Evolutionary conservation across 2,329 filamentous ascomycete genomes (phyloP), one percentile per base, ranked within the genome.

Genomic region (Hymenoscyphus infarciens): DNA sequence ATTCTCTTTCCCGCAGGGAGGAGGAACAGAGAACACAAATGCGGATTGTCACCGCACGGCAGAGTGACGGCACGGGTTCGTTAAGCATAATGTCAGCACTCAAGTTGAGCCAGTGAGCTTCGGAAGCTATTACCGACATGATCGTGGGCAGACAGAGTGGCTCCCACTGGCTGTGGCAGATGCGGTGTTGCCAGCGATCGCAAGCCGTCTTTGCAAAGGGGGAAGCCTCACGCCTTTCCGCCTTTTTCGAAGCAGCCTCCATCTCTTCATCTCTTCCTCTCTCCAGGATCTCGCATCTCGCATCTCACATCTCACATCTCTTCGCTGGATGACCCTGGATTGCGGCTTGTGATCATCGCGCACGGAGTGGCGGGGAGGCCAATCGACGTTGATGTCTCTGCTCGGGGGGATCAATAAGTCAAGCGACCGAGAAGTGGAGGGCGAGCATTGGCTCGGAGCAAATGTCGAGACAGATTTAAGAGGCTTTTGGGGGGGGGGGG

Each of bases 81-180:
- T 63, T 63, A 63, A 63, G 61, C 57, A 60, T 63, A 63, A 63
- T 63, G 61, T 63, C 39, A 62, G 61, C 58, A 22, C 8, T 4
- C 10, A 35, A 3, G n/a, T 10, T 19, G 19, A 49, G 19, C 42
- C 42, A 49, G 42, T 49, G 8, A 59, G 57, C 39, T 16, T 58
- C 35, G 5, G 29, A 6, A 19, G 19, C 42, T 49, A 22, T 22
- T 49, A 25, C 42, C 42, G n/a, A 49, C 42, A 49, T 49, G 42
- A 49, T 19, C n/a, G 42, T 22, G 54, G 25, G 33, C 33, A 35
- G 10, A 35, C 10, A 35, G 33, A 35, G 29, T 56, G 54, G 54
- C 27, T 19, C 11, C 10, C 25, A 56, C 35, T 35, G 29, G 27
- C n/a, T 25, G 42, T 49, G 42, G 42, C 42, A 49, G 19, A 25